Conservation (phyloP, 345 rosid species). For the Punica granatum region DNA sequence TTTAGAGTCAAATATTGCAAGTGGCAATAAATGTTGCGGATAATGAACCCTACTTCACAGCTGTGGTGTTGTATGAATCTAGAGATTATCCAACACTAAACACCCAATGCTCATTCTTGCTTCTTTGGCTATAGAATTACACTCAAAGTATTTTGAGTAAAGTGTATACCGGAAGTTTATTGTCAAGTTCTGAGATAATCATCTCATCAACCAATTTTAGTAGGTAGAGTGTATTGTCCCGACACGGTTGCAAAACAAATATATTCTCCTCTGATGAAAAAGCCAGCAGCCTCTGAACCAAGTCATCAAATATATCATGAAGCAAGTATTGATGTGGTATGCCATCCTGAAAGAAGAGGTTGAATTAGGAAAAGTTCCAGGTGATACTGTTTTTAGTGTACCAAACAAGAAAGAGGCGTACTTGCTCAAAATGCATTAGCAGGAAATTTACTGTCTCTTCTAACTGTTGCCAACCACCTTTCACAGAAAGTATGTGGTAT, state of each 20-base stretch:
- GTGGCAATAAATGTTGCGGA: background rate
- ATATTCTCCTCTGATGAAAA: constrained; percentile 73
- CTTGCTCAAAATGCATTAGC: constrained; percentile 54
- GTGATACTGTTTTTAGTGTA: background rate
- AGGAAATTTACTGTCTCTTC: constrained; percentile 89
- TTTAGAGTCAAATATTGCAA: background rate
- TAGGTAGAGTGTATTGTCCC: constrained; percentile 81
- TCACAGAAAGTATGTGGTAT: constrained; percentile 65
- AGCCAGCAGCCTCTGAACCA: constrained; percentile 64
- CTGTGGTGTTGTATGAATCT: background rate
- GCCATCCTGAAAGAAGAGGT: constrained; percentile 45
- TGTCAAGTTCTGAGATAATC: constrained; percentile 75
- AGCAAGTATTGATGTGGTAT: constrained; percentile 46
- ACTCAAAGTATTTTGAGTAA: background rate
- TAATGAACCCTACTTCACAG: background rate
- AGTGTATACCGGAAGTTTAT: constrained; percentile 55
- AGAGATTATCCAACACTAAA: background rate
- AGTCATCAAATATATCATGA: constrained; percentile 67
- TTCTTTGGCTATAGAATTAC: too few relatives aligned
- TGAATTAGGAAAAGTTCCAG: background rate
- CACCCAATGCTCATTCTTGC: background rate
- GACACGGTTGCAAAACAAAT: constrained; percentile 82
- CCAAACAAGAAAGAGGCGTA: constrained; percentile 22
- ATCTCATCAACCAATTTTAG: constrained; percentile 77
- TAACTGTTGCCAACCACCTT: constrained; percentile 97